phyloP scores from a whole-genome alignment of 139 green algal species.

The Micromonas pusilla region DNA sequence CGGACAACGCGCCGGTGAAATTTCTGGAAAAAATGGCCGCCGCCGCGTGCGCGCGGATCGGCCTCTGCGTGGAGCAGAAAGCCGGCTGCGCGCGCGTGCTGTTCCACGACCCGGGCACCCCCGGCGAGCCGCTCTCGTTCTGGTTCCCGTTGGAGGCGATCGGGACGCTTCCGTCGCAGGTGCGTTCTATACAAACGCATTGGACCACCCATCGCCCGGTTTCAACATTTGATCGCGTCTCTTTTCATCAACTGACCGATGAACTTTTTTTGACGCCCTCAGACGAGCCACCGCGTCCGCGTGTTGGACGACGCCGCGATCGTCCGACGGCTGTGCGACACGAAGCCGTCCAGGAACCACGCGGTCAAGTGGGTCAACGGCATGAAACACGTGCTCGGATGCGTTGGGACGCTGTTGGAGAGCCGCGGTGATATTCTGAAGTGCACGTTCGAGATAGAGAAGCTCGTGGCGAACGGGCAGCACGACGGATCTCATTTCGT shows the following conservation, averaged over 20 bases:
- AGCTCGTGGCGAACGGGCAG: background rate
- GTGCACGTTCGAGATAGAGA: background rate
- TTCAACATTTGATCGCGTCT: too few relatives aligned
- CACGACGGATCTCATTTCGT: background rate
- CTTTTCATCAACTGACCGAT: too few relatives aligned
- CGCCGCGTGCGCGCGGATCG: background rate
- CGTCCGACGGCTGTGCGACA: background rate
- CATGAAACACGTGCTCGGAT: background rate
- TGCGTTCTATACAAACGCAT: too few relatives aligned
- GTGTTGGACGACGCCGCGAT: background rate
- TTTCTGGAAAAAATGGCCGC: background rate
- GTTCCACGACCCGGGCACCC: background rate
- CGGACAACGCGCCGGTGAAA: background rate
- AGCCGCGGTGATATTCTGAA: background rate
- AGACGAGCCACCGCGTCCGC: background rate
- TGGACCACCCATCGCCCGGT: too few relatives aligned
- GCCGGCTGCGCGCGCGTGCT: background rate
- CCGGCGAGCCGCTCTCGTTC: background rate
- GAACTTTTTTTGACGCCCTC: too few relatives aligned
- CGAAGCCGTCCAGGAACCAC: background rate
- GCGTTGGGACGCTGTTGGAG: background rate
- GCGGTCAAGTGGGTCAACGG: background rate
- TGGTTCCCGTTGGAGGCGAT: background rate
- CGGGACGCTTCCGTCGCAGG: too few relatives aligned
- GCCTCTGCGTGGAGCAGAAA: background rate